A percentile compares a stretch with the other conserved stretches of the same genome.
Conservation (phyloP, 192 early-diverging fungal species). For the Ramicandelaber brevisporus region DNA sequence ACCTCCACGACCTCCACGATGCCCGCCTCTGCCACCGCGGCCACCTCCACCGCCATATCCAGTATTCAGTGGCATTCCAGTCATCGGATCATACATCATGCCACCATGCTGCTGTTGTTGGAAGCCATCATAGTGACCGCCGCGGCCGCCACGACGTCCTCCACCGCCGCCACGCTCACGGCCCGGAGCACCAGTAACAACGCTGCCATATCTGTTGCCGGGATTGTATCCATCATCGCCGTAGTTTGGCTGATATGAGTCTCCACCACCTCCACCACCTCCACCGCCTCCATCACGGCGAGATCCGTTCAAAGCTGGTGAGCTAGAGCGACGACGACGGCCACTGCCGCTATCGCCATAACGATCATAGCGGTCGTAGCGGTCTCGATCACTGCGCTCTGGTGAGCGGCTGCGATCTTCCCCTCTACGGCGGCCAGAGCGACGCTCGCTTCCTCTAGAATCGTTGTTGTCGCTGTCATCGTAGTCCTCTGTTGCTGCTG, state of each 20-base stretch:
- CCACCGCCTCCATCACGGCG: no score
- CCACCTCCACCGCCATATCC: conserved; percentile 15
- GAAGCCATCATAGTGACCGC: conserved; percentile 5
- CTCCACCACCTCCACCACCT: not conserved
- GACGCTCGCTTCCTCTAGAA: no score
- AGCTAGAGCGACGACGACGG: conserved; percentile 4
- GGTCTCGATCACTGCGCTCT: conserved; percentile 17
- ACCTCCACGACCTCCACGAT: conserved; percentile 4
- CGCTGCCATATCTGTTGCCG: conserved; percentile 28
- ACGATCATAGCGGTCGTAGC: conserved; percentile 17
- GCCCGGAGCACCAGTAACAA: conserved; percentile 69
- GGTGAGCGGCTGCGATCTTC: no score
- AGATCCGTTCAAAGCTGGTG: no score
- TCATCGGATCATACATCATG: no score
- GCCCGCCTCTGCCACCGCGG: conserved; percentile 12
- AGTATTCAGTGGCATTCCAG: conserved; percentile 7
- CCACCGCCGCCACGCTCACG: conserved; percentile 24
- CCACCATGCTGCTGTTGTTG: conserved; percentile 11
- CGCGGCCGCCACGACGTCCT: conserved; percentile 11
- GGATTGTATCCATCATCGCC: conserved; percentile 4
- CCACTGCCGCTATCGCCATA: conserved; percentile 13
- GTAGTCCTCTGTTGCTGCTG: no score
- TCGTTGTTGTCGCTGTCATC: no score
- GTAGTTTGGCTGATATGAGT: conserved; percentile 11
- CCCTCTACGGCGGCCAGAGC: no score